These are phyloP conservation scores for Aspergillus sp. DNA, from an alignment of 2,329 filamentous ascomycete species.

Conservation along the genomic window DNA sequence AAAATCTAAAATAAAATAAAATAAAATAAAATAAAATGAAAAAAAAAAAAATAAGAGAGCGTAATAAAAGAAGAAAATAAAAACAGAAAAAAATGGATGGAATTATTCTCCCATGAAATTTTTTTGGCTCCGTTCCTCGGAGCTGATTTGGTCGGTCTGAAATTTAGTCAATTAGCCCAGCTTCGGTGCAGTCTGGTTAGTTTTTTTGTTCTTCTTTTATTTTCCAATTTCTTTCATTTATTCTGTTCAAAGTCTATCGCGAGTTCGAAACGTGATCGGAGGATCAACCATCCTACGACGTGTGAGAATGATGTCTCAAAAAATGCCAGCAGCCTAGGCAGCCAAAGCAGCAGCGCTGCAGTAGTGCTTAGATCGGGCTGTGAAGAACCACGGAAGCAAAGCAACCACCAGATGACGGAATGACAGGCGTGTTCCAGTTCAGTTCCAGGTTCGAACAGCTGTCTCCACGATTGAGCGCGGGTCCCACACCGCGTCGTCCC, in stretches of 20 bases:
- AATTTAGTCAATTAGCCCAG: background rate
- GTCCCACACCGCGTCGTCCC: slow-evolving; percentile 18
- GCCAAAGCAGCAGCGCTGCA: background rate
- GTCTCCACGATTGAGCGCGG: slow-evolving; percentile 21
- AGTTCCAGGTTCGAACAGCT: slow-evolving; percentile 20
- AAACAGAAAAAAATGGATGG: background rate
- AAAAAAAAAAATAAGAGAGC: too few relatives aligned
- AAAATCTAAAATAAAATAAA: too few relatives aligned
- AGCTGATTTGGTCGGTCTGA: slow-evolving; percentile 5
- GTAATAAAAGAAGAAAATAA: too few relatives aligned
- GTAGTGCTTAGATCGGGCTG: background rate
- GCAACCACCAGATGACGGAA: slow-evolving; percentile 10
- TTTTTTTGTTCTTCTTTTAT: background rate
- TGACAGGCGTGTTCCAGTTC: slow-evolving; percentile 17
- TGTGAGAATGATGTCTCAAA: background rate
- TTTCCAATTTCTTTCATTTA: background rate
- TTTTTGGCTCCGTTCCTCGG: background rate
- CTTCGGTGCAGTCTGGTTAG: slow-evolving; percentile 1
- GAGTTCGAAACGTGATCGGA: background rate
- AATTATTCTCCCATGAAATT: background rate
- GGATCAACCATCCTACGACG: background rate
- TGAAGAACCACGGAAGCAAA: slow-evolving; percentile 6
- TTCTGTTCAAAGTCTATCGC: background rate
- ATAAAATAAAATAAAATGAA: too few relatives aligned
- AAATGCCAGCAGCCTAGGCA: background rate